A percentile compares a stretch with the other conserved stretches of the same genome.
Evolutionary conservation across 202 grass and related monocot species (phyloP).

Genomic region (Panicum virgatum): DNA sequence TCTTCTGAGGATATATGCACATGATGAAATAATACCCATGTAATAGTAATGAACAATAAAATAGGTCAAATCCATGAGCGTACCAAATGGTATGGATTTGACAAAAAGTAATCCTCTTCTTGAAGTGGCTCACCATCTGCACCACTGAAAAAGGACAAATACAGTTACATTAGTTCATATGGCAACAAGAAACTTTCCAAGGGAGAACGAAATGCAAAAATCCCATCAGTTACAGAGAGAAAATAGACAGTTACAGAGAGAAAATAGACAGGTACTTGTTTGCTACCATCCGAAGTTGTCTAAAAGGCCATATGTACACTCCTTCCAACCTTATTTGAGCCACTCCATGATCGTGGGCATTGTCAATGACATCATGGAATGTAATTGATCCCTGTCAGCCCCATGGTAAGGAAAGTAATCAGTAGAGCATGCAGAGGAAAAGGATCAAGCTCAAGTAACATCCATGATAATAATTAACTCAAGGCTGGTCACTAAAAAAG

Average conservation of each 20-base stretch:
- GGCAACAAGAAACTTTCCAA: conserved; percentile 4
- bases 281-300: conserved; percentile 94
- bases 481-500: not conserved
- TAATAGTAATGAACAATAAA: not conserved
- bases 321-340: conserved; percentile 94
- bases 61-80: conserved; percentile 29
- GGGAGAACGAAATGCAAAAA: conserved; percentile 11
- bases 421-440: not conserved
- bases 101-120: conserved; percentile 97
- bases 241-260: conserved; percentile 45
- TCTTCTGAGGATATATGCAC: not conserved
- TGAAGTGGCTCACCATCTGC: conserved; percentile 69
- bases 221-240: conserved; percentile 23
- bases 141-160: conserved; percentile 49
- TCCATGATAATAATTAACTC: not conserved
- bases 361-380: conserved; percentile 91
- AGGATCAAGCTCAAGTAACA: not conserved
- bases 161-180: conserved; percentile 41
- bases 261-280: conserved; percentile 63
- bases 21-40: conserved; percentile 7
- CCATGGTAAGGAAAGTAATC: conserved; percentile 26
- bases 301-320: conserved; percentile 98
- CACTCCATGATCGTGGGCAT: conserved; percentile 62
- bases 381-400: conserved; percentile 81
- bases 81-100: conserved; percentile 99